Base-by-base conservation (phyloP, 495 filamentous ascomycete genomes). In the Tuber borchii region DNA sequence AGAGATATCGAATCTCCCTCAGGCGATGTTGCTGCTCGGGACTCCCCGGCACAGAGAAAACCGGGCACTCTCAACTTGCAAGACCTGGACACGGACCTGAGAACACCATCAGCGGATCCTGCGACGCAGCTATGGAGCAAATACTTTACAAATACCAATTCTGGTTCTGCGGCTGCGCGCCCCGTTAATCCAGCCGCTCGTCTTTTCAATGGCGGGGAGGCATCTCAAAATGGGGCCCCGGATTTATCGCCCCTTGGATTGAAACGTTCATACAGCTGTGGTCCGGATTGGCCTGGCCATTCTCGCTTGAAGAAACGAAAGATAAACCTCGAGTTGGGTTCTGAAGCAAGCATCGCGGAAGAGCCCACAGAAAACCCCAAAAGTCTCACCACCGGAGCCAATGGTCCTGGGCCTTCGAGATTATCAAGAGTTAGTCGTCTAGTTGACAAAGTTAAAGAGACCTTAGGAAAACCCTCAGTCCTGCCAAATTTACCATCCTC, bases 1-100 rank as follows among this genome's bases (percentile, higher is more conserved):
- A 88, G 93, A 71, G 90, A 91, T 6, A 87, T 90, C 82, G 94
- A 91, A 84, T 95, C 94, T 12, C 94, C 94, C 92, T 93, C 0
- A 85, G 86, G n/a, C 90, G 90, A 26, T 22, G 93, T 93, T 14
- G 91, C 93, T 8, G 86, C 87, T 71, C 85, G 87, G 34, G 86
- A 85, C 20, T 84, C 84, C 22, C 86, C 87, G 10, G 84, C 81
- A 69, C 86, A 84, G 42, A 80, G 71, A 22, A 81, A 82, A 45
- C 86, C 86, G 76, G 85, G 86, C 77, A 76, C 85, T 42, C 83
- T 87, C 65, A 85, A 88, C 72, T 79, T 89, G 61, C 86, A 89
- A 74, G 86, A 85, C 45, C 81, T 91, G 34, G 87, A 88, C 51
- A 83, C 86, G n/a, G 84, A 87, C 2, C 85, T 92, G 48, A 90